Percentiles rank a stretch among this genome's conserved stretches.
Evolutionary conservation across 345 rosid genomes (phyloP).

Genomic region (Salix dunnii): DNA sequence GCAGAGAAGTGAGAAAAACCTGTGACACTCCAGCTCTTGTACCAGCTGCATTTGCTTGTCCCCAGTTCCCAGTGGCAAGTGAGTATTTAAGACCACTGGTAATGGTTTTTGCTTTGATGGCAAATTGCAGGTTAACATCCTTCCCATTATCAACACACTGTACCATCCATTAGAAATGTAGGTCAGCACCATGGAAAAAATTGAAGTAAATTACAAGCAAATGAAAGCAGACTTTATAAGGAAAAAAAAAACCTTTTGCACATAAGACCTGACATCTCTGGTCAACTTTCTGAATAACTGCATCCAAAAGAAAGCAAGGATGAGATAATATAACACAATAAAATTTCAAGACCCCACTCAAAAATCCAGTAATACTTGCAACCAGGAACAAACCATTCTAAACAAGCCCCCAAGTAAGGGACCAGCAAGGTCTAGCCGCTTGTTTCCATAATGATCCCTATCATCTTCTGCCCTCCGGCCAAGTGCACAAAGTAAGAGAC

Average conservation of each 20-base stretch:
- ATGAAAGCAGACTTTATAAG: conserved; percentile 9
- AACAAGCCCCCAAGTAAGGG: conserved; percentile 96
- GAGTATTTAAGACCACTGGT: conserved; percentile 97
- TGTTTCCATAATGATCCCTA: conserved; percentile 98
- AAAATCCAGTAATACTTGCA: not conserved
- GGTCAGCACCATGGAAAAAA: conserved; percentile 11
- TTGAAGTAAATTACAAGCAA: not conserved
- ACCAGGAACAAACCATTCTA: conserved; percentile 66
- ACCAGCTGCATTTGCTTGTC: conserved; percentile 99
- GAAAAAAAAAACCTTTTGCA: conserved; percentile 74
- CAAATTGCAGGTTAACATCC: conserved; percentile 93
- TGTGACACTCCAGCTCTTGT: conserved; percentile 99
- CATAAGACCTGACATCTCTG: conserved; percentile 87
- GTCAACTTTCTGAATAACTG: conserved; percentile 96
- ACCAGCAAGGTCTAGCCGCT: conserved; percentile 99
- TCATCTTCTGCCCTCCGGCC: conserved; percentile 96
- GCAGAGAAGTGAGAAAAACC: conserved; percentile 36
- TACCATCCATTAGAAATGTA: conserved; percentile 21
- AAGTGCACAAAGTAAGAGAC: conserved; percentile 88
- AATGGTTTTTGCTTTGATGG: conserved; percentile 95
- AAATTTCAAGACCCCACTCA: not conserved
- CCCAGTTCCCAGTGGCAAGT: conserved; percentile 99
- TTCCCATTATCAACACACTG: conserved; percentile 97
- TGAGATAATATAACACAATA: not conserved
- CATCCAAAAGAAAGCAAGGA: conserved; percentile 18